Conservation (phyloP, 352 stramenopile genomes). For the Globisporangium polare region DNA sequence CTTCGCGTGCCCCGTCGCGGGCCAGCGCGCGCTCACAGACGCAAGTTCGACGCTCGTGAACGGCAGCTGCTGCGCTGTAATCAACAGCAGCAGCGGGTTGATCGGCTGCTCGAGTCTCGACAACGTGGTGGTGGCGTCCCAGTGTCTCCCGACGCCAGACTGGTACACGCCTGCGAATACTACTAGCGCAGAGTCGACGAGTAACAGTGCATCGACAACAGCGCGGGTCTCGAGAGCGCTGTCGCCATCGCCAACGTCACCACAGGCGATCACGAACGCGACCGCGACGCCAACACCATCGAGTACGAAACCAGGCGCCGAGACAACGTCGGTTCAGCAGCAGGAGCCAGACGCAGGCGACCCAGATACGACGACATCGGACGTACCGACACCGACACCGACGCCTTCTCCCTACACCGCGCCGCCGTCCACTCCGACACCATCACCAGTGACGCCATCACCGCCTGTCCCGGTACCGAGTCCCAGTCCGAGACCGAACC, state of each 20-base stretch:
- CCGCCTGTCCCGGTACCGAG: neutral
- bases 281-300: neutral
- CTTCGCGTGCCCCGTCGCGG: conserved; percentile 31
- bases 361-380: neutral
- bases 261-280: neutral
- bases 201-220: neutral
- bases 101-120: conserved; percentile 33
- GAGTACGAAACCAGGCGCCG: too few relatives aligned
- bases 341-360: neutral
- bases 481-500: neutral
- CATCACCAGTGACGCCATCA: neutral
- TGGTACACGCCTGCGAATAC: conserved; percentile 11
- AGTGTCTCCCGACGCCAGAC: conserved; percentile 26
- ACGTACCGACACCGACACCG: neutral
- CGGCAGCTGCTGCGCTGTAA: conserved; percentile 44
- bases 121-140: neutral
- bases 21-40: conserved; percentile 16
- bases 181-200: neutral
- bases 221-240: neutral
- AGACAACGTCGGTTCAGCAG: too few relatives aligned
- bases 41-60: conserved; percentile 5
- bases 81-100: conserved; percentile 13
- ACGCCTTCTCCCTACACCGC: neutral
- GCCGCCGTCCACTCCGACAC: neutral
- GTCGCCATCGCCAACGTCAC: neutral